phyloP scores from a whole-genome alignment of 768 basidiomycete species.

The Tulasnella calospora region DNA sequence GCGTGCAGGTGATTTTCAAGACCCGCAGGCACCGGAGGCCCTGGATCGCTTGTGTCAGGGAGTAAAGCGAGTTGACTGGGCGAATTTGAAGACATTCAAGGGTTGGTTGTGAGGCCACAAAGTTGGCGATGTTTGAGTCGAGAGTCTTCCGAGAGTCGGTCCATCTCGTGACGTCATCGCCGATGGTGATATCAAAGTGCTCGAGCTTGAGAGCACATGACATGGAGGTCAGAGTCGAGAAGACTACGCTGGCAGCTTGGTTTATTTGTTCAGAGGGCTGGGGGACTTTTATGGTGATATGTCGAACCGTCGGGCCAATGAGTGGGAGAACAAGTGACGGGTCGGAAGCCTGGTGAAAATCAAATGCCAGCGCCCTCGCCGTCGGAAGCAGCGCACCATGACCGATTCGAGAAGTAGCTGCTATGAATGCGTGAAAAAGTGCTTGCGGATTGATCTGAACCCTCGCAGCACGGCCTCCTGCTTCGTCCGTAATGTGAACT shows the following conservation, averaged over 20 bases:
- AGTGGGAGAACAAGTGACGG: neutral
- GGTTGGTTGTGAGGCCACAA: neutral
- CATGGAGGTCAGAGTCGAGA: neutral
- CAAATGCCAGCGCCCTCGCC: neutral
- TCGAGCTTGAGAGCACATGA: neutral
- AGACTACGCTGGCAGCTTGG: neutral
- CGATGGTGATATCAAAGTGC: neutral
- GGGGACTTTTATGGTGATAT: neutral
- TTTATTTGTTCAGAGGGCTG: neutral
- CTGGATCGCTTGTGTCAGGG: neutral
- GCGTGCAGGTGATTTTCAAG: neutral
- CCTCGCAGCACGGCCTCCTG: neutral
- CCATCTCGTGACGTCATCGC: too few species aligned
- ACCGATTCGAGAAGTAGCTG: neutral
- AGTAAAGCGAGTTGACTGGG: neutral
- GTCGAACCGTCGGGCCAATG: neutral
- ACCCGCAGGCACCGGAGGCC: neutral
- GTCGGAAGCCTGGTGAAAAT: neutral
- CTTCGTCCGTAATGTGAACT: neutral
- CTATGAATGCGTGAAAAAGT: neutral
- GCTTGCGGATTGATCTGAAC: neutral
- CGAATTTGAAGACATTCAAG: neutral
- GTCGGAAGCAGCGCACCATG: neutral
- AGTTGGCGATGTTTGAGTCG: neutral
- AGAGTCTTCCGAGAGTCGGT: neutral